These are phyloP conservation scores for Leccinellum albellum DNA, from an alignment of 768 basidiomycete species.

Conservation along the genomic window DNA sequence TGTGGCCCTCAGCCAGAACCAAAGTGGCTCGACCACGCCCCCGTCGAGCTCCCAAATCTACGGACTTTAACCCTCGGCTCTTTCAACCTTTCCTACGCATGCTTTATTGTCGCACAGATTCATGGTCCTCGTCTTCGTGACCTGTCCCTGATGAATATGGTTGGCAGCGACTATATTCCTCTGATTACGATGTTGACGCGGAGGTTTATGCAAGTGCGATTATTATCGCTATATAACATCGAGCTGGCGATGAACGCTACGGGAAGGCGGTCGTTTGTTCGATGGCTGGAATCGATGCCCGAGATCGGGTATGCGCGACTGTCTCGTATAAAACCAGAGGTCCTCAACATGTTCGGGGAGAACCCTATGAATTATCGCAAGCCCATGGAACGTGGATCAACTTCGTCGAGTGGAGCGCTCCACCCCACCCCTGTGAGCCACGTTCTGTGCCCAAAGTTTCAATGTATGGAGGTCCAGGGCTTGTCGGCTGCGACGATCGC, in stretches of 20 bases:
- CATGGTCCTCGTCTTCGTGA: conserved; percentile 55
- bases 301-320: conserved; percentile 48
- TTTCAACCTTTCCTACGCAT: conserved; percentile 46
- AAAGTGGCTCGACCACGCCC: conserved; percentile 29
- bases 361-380: conserved; percentile 31
- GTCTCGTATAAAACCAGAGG: conserved; percentile 37
- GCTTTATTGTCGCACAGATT: conserved; percentile 46
- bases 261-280: conserved; percentile 35
- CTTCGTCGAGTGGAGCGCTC: conserved; percentile 1
- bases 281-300: conserved; percentile 60
- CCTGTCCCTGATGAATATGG: conserved; percentile 54
- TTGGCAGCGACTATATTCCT: conserved; percentile 47
- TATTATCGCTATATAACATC: conserved; percentile 51
- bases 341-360: conserved; percentile 49
- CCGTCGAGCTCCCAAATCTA: conserved; percentile 48
- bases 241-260: conserved; percentile 30
- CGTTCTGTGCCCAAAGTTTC: conserved; percentile 43
- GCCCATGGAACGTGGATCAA: conserved; percentile 1
- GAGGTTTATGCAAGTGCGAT: conserved; percentile 47
- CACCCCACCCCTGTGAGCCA: conserved; percentile 3
- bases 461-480: conserved; percentile 45
- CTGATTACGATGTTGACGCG: conserved; percentile 46
- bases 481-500: conserved; percentile 32
- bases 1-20: conserved; percentile 47
- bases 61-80: conserved; percentile 56